Evolutionary conservation across 495 filamentous ascomycete species (phyloP).

Genomic region (Jackrogersella multiformis): DNA sequence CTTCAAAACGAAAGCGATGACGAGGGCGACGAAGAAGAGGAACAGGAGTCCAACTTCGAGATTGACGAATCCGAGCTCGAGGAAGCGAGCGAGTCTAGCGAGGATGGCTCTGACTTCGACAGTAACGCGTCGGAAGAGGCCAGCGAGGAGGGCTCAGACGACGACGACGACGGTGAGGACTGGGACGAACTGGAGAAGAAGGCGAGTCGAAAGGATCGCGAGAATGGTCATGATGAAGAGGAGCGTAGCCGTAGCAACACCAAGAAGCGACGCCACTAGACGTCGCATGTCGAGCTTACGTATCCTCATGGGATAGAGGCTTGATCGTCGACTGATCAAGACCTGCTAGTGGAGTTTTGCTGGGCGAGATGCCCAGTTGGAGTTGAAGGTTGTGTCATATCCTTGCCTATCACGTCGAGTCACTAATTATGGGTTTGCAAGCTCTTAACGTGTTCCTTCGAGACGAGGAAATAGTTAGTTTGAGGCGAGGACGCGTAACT

Average conservation of each 20-base stretch:
- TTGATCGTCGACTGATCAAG: not conserved
- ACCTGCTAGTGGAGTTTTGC: not conserved
- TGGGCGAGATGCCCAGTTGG: not conserved
- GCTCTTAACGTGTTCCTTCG: not conserved
- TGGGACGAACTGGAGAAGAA: slow-evolving; percentile 94
- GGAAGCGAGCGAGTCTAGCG: slow-evolving; percentile 78
- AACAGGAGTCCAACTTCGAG: slow-evolving; percentile 90
- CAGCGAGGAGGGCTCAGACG: slow-evolving; percentile 72
- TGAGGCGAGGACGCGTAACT: not conserved
- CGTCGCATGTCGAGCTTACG: not conserved
- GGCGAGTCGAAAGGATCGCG: slow-evolving; percentile 86
- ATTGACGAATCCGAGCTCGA: slow-evolving; percentile 84
- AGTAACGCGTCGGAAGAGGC: slow-evolving; percentile 85
- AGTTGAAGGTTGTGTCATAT: slow-evolving; percentile 22
- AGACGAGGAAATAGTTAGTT: not conserved
- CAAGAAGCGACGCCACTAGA: slow-evolving; percentile 56
- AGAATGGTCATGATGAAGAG: slow-evolving; percentile 76
- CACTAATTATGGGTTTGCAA: not conserved
- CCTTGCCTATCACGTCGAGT: not conserved
- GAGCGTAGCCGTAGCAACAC: slow-evolving; percentile 51
- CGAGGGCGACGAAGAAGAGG: slow-evolving; percentile 79
- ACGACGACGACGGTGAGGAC: slow-evolving; percentile 85
- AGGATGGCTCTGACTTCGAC: slow-evolving; percentile 92
- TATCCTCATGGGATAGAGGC: not conserved
- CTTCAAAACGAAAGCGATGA: slow-evolving; percentile 86